These are phyloP conservation scores for Gentiana macrophylla DNA, from an alignment of 257 asterid genomes.

Conservation along the genomic window DNA sequence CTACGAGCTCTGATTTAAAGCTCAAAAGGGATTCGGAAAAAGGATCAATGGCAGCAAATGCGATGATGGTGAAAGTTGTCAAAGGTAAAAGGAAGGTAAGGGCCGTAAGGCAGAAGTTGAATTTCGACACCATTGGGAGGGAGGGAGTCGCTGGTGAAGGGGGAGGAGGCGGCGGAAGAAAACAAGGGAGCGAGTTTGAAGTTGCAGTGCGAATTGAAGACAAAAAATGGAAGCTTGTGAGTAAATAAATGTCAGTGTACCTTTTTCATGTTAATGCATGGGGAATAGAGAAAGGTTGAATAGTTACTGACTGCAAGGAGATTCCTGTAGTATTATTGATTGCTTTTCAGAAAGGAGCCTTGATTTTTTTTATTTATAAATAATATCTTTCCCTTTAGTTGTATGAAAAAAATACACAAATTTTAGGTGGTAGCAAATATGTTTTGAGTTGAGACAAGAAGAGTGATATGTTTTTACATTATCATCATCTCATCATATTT, in stretches of 20 bases:
- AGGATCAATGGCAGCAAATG: constrained; percentile 48
- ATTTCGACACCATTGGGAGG: constrained; percentile 58
- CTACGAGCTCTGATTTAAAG: constrained; percentile 61
- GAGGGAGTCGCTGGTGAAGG: too few relatives aligned
- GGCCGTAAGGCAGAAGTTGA: constrained; percentile 22
- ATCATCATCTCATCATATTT: not conserved
- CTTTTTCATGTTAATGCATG: constrained; percentile 35
- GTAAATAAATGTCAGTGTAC: too few relatives aligned
- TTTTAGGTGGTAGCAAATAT: constrained; percentile 12
- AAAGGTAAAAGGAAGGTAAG: constrained; percentile 22
- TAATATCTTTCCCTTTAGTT: constrained; percentile 42
- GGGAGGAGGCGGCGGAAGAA: constrained; percentile 21
- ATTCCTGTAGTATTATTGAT: constrained; percentile 27
- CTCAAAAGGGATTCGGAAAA: constrained; percentile 61
- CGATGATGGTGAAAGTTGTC: constrained; percentile 11
- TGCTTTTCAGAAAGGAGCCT: constrained; percentile 47
- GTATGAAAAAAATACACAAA: constrained; percentile 7
- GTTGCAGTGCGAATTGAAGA: constrained; percentile 9
- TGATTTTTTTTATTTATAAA: constrained; percentile 17
- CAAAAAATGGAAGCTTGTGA: constrained; percentile 3
- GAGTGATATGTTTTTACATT: too few relatives aligned
- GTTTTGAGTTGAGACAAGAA: not conserved
- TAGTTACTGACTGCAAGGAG: constrained; percentile 17
- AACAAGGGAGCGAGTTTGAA: constrained; percentile 7
- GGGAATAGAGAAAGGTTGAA: constrained; percentile 58